Evolutionary conservation across 768 basidiomycete species (phyloP), one percentile per base, ranked within the genome.

Genomic region (Xerocomellus intermedius): DNA sequence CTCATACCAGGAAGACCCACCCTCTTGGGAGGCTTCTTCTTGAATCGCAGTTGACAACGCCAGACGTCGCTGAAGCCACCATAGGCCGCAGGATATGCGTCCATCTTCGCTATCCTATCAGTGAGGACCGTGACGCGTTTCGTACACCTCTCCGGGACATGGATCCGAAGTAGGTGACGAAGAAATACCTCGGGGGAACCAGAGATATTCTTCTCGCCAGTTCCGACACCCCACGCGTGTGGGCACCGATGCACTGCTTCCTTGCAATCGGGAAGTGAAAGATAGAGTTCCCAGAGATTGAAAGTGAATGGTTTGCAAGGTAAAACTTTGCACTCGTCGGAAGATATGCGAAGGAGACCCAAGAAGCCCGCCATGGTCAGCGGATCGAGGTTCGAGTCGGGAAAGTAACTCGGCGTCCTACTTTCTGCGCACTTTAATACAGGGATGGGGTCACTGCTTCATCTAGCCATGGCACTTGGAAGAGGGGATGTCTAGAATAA

Each of bases 21-120:
- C 54, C 30, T 60, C 30, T 42, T 0, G 5, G 42, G 39, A 48
- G 52, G 50, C 36, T 5, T 30, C 2, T 33, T 42, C 13, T n/a
- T 17, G 32, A 2, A 0, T 36, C 8, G 39, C 28, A 63, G 38
- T 17, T 35, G n/a, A 21, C 70, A 72, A 5, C 50, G 33, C 68
- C 70, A 69, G 49, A 69, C 43, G 3, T 69, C 68, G 17, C 68
- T 72, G 55, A 72, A 69, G 22, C 68, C 70, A 1, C 68, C 68
- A 37, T 61, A 55, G 0, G 68, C 70, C 0, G 33, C 54, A 30
- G 70, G 70, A 52, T 69, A 64, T 8, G 44, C 36, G 19, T 58
- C 9, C 8, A 24, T 54, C 42, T 13, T 67, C 48, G 17, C 30
- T 45, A 69, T 42, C 30, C 28, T 46, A 1, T 54, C 9, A 3